phyloP scores from a whole-genome alignment of 345 rosid species.

The Noccaea bulbosa region DNA sequence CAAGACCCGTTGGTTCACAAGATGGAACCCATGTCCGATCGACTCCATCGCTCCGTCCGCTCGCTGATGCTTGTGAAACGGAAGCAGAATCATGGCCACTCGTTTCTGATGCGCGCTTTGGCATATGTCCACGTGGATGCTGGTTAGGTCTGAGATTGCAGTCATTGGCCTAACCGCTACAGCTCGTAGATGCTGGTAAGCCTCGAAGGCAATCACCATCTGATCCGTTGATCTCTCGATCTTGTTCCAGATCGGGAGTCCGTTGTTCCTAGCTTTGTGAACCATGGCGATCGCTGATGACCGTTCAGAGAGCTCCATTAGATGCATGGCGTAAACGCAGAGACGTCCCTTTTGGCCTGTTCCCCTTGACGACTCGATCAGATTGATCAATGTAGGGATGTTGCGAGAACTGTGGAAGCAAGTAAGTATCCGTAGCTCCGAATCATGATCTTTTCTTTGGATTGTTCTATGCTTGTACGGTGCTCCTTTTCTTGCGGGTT shows the following conservation, averaged over 20 bases:
- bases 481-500: slow-evolving; percentile 61
- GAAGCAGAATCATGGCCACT: slow-evolving; percentile 60
- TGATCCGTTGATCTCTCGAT: slow-evolving; percentile 48
- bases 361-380: slow-evolving; percentile 58
- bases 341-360: slow-evolving; percentile 54
- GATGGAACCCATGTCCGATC: slow-evolving; percentile 52
- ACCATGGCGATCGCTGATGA: slow-evolving; percentile 80
- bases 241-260: slow-evolving; percentile 76
- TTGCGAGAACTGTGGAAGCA: slow-evolving; percentile 70
- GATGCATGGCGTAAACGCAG: slow-evolving; percentile 69
- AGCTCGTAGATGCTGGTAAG: slow-evolving; percentile 65
- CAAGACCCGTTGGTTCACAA: slow-evolving; percentile 55
- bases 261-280: slow-evolving; percentile 72
- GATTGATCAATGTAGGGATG: slow-evolving; percentile 69
- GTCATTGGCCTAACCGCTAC: slow-evolving; percentile 82
- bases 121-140: slow-evolving; percentile 70
- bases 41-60: slow-evolving; percentile 69
- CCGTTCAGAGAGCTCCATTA: slow-evolving; percentile 79
- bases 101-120: slow-evolving; percentile 62
- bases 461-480: slow-evolving; percentile 58
- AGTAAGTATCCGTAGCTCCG: slow-evolving; percentile 61
- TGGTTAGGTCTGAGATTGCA: slow-evolving; percentile 61
- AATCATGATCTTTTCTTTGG: slow-evolving; percentile 54
- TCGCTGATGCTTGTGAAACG: slow-evolving; percentile 73
- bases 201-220: slow-evolving; percentile 68